Conservation (phyloP, 108 stramenopile species). For the Nitzschia sp. region DNA sequence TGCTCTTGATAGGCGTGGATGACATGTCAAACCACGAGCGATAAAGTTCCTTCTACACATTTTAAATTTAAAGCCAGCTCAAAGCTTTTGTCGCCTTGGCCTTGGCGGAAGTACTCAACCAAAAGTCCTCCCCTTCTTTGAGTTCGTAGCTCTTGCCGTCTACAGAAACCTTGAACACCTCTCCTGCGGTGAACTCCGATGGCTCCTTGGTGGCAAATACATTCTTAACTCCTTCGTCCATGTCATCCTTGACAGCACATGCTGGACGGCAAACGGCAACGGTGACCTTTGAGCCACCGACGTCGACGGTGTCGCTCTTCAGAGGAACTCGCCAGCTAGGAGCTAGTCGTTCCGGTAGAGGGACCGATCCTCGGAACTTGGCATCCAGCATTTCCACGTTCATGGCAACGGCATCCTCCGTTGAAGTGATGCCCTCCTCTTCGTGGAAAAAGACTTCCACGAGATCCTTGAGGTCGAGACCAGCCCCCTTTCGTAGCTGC, state of each 20-base stretch:
- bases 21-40: too few relatives aligned
- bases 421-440: slow-evolving; percentile 54
- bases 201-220: slow-evolving; percentile 74
- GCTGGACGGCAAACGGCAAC: slow-evolving; percentile 82
- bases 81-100: slow-evolving; percentile 53
- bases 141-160: slow-evolving; percentile 61
- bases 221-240: slow-evolving; percentile 51
- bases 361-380: slow-evolving; percentile 84
- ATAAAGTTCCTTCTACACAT: too few relatives aligned
- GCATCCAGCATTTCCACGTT: slow-evolving; percentile 69
- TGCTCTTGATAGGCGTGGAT: too few relatives aligned
- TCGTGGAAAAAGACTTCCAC: slow-evolving; percentile 92
- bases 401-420: slow-evolving; percentile 68
- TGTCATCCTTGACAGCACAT: slow-evolving; percentile 58
- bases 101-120: slow-evolving; percentile 64
- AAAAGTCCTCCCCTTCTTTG: slow-evolving; percentile 75
- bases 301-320: slow-evolving; percentile 65
- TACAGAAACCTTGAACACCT: slow-evolving; percentile 37
- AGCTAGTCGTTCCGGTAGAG: slow-evolving; percentile 73
- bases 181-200: slow-evolving; percentile 33
- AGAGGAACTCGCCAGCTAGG: slow-evolving; percentile 68
- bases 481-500: slow-evolving; percentile 94
- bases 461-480: slow-evolving; percentile 82
- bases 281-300: slow-evolving; percentile 71
- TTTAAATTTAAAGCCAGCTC: slow-evolving; percentile 57